phyloP scores from a whole-genome alignment of 495 filamentous ascomycete species.

The Chaetomidium leptoderma region DNA sequence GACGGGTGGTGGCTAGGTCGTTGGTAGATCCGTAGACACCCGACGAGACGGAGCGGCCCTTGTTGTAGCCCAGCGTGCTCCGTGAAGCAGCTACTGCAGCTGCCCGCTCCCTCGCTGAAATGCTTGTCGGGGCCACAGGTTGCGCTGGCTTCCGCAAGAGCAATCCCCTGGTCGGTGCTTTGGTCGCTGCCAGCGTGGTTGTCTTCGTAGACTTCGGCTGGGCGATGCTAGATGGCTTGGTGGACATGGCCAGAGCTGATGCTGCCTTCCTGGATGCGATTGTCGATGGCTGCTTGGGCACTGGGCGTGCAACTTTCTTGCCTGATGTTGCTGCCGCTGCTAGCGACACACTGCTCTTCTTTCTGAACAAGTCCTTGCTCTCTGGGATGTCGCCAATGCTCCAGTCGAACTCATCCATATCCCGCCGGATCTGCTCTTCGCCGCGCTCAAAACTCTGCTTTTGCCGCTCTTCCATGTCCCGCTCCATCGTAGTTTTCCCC shows the following conservation, averaged over 20 bases:
- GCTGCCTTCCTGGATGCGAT: slow-evolving; percentile 39
- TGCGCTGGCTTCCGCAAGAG: slow-evolving; percentile 41
- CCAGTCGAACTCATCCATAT: slow-evolving; percentile 55
- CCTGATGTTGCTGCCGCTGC: slow-evolving; percentile 10
- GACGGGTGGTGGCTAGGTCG: background rate
- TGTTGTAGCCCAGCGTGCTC: slow-evolving; percentile 76
- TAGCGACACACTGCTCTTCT: slow-evolving; percentile 29
- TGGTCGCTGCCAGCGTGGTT: slow-evolving; percentile 29
- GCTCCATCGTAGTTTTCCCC: slow-evolving; percentile 60
- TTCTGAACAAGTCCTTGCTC: slow-evolving; percentile 31
- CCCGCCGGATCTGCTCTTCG: slow-evolving; percentile 55
- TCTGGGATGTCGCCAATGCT: slow-evolving; percentile 38
- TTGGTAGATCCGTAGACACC: slow-evolving; percentile 31
- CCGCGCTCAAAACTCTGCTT: slow-evolving; percentile 51
- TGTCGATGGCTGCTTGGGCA: slow-evolving; percentile 38
- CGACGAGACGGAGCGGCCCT: slow-evolving; percentile 61
- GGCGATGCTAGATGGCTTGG: slow-evolving; percentile 32
- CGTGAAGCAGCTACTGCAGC: slow-evolving; percentile 62
- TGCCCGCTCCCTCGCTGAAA: slow-evolving; percentile 47
- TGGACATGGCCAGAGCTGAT: slow-evolving; percentile 39
- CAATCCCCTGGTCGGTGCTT: slow-evolving; percentile 31
- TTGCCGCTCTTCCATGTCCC: slow-evolving; percentile 55
- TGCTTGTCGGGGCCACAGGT: slow-evolving; percentile 36
- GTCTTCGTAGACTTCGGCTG: slow-evolving; percentile 27
- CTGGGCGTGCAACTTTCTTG: slow-evolving; percentile 26